Percentiles rank a stretch among this genome's conserved stretches.
Evolutionary conservation across 208 protist genomes (phyloP).

Genomic region (Trypanosomatidae sp.): DNA sequence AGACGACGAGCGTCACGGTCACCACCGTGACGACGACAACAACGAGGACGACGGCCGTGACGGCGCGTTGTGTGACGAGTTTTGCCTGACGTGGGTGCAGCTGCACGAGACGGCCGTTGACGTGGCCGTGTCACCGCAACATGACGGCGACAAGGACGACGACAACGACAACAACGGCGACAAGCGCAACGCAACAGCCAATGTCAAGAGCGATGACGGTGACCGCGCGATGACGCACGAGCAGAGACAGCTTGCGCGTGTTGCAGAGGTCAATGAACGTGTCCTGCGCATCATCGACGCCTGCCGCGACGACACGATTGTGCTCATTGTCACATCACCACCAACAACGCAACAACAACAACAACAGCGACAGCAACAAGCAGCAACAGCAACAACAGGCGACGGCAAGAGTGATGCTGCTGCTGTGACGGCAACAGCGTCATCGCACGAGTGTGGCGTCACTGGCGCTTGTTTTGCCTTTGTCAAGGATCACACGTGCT

Average conservation of each 20-base stretch:
- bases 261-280: slow-evolving; percentile 39
- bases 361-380: too few species aligned
- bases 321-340: slow-evolving; percentile 44
- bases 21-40: too few species aligned
- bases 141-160: too few species aligned
- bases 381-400: too few species aligned
- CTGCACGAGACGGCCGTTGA: slow-evolving; percentile 42
- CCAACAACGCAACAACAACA: too few species aligned
- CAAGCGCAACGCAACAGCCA: too few species aligned
- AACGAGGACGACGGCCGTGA: too few species aligned
- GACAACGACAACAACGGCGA: too few species aligned
- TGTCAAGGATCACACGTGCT: slow-evolving; percentile 47
- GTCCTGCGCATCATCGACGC: slow-evolving; percentile 61
- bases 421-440: slow-evolving; percentile 12
- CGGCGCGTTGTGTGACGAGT: too few species aligned
- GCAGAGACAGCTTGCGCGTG: slow-evolving; percentile 17
- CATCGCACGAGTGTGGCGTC: slow-evolving; percentile 26
- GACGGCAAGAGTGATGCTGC: too few species aligned
- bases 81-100: slow-evolving; percentile 49
- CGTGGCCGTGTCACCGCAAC: slow-evolving; percentile 9
- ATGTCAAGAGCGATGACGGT: not conserved
- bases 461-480: slow-evolving; percentile 63
- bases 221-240: too few species aligned
- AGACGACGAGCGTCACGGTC: too few species aligned
- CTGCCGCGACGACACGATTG: slow-evolving; percentile 48